Evolutionary conservation across 305 asterid species (phyloP), one percentile per base, ranked within the genome.

Genomic region (Lippia alba): DNA sequence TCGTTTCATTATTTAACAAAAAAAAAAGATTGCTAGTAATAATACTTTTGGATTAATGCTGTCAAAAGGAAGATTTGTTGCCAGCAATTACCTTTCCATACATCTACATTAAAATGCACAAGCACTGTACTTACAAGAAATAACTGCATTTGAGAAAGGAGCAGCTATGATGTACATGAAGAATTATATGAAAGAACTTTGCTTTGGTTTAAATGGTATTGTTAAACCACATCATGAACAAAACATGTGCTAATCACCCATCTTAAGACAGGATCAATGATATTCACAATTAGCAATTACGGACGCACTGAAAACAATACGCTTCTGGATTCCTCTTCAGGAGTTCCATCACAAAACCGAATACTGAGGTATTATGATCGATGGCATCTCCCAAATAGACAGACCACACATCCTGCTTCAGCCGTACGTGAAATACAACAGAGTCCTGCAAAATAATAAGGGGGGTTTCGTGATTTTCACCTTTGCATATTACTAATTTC

Each of bases 371-470:
- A 49, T 20, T 24, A 32, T 11, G 53, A 54, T 44, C 30, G 30
- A 24, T n/a, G 30, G 30, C 30, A 24, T 24, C 30, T 24, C 30
- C 30, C 30, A 24, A 24, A 24, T 24, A 24, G 30, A 24, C 30
- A 24, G 30, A 24, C 30, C 30, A 24, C 30, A 3, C 61, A 48
- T 34, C 72, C 56, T 12, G 73, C 45, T 73, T 84, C 69, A 89
- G 74, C 87, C 81, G 72, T 85, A 80, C 76, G 78, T 32, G 76
- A 81, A 84, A 70, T 85, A 79, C 88, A 85, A 79, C 64, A 89
- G 85, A 70, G 77, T 61, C 93, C 96, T 89, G 88, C 88, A 85
- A 74, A 74, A 70, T 49, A 33, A 49, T 66, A 44, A 83, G 76
- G 20, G 10, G 7, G 9, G n/a, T n/a, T n/a, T n/a, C n/a, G n/a